Conservation (phyloP, 2,329 filamentous ascomycete genomes). For the Elsinoe fawcettii region DNA sequence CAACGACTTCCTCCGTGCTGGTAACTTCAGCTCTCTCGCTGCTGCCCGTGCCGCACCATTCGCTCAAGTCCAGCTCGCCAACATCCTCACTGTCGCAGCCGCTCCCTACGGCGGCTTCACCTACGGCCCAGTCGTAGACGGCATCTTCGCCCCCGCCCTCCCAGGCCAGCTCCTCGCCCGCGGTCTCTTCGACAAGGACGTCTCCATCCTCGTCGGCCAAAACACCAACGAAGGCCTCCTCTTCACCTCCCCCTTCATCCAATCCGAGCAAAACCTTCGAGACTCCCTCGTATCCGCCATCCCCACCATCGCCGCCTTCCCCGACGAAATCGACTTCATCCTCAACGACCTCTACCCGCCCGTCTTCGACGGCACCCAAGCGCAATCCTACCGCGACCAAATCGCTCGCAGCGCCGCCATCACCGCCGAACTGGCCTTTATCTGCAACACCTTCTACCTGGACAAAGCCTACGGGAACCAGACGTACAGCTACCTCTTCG, state of each 20-base stretch:
- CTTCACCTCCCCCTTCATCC: conserved; percentile 36
- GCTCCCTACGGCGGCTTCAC: conserved; percentile 39
- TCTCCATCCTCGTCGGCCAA: conserved; percentile 40
- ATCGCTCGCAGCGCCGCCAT: conserved; percentile 37
- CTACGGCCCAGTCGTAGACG: conserved; percentile 43
- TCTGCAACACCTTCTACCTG: conserved; percentile 48
- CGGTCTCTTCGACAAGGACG: conserved; percentile 38
- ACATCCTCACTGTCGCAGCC: conserved; percentile 35
- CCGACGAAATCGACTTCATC: conserved; percentile 35
- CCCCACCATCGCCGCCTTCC: conserved; percentile 26
- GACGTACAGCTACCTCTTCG: conserved; percentile 47
- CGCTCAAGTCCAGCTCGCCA: conserved; percentile 36
- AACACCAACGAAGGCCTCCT: conserved; percentile 40
- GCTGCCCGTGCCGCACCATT: conserved; percentile 38
- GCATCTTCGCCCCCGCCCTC: conserved; percentile 40
- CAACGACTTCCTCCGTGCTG: conserved; percentile 33
- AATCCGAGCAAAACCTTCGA: conserved; percentile 24
- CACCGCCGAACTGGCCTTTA: conserved; percentile 37
- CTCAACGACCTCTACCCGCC: conserved; percentile 43
- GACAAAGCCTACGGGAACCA: conserved; percentile 39
- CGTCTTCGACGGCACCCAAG: conserved; percentile 39
- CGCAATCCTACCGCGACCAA: conserved; percentile 37
- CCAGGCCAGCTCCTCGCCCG: conserved; percentile 40
- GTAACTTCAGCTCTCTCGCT: conserved; percentile 39
- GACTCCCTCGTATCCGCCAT: conserved; percentile 23